A percentile compares a stretch with the other conserved stretches of the same genome.
phyloP scores from a whole-genome alignment of 352 stramenopile genomes.

The Phytopythium aichiense region DNA sequence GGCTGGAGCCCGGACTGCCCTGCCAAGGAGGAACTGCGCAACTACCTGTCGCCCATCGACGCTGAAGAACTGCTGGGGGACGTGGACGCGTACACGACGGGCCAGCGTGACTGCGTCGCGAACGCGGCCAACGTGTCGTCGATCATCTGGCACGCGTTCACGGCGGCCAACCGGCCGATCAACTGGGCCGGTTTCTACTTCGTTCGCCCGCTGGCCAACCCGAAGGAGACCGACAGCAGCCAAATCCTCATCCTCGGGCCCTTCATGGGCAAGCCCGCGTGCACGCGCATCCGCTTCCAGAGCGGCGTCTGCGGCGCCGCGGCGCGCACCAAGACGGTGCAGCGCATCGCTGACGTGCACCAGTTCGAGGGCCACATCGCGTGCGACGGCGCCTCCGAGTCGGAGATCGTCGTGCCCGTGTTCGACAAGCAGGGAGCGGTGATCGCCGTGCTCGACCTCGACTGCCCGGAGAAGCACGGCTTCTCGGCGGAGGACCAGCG shows the following conservation, averaged over 20 bases:
- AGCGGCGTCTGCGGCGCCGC: slow-evolving; percentile 69
- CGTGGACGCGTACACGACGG: slow-evolving; percentile 55
- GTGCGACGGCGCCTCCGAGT: slow-evolving; percentile 75
- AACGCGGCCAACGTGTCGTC: slow-evolving; percentile 78
- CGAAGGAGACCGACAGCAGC: slow-evolving; percentile 44
- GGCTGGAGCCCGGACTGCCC: slow-evolving; percentile 67
- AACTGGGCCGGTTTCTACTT: slow-evolving; percentile 88
- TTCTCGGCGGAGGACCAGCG: slow-evolving; percentile 73
- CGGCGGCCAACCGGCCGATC: slow-evolving; percentile 48
- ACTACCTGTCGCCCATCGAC: slow-evolving; percentile 62
- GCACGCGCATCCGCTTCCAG: slow-evolving; percentile 73
- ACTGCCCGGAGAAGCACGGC: slow-evolving; percentile 64
- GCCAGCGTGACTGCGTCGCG: slow-evolving; percentile 72
- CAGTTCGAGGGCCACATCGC: slow-evolving; percentile 78
- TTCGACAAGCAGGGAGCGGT: slow-evolving; percentile 59
- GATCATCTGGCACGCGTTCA: slow-evolving; percentile 82
- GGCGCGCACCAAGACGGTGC: slow-evolving; percentile 56
- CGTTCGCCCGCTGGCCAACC: slow-evolving; percentile 53
- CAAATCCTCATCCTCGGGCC: slow-evolving; percentile 72
- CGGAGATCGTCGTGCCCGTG: slow-evolving; percentile 78
- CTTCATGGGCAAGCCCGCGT: slow-evolving; percentile 81
- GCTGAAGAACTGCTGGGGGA: slow-evolving; percentile 57
- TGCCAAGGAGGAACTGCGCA: slow-evolving; percentile 36
- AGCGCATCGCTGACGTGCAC: slow-evolving; percentile 75
- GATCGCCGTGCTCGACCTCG: slow-evolving; percentile 73